Base-by-base conservation (phyloP, 1,284 basidiomycete genomes). In the Meripilus lineatus region DNA sequence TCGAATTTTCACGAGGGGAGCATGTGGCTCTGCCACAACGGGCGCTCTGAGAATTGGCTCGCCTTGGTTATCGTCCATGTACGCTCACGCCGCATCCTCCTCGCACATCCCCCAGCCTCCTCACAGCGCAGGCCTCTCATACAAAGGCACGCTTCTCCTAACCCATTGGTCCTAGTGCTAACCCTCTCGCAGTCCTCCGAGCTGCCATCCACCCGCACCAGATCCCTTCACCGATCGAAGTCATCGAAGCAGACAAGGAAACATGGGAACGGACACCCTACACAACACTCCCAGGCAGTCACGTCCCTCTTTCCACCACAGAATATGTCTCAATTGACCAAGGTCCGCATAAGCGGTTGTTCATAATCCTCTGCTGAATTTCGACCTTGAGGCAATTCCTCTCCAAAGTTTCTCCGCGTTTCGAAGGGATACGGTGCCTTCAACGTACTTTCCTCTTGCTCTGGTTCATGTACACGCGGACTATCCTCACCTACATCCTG, bases 291-390 rank as follows among this genome's bases (percentile, higher is more conserved):
- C 87, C 87, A 0, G 89, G 84, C 32, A 75, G 74, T 32, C 81
- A 84, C 53, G 81, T 83, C 0, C 96, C 96, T 0, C 71, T 93
- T 14, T 86, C 87, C 17, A 93, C 88, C 6, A 90, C 93, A 1
- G 89, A 96, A 58, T 96, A 82, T 59, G 72, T 86, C 38, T 84
- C 92, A 14, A 76, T 98, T 48, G 96, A 99, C 67, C 93, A 99
- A 75, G 93, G 93, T 87, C 47, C 49, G 72, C 55, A 1, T 42
- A 39, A n/a, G n/a, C n/a, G n/a, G n/a, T n/a, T n/a, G n/a, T n/a
- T n/a, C n/a, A n/a, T n/a, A n/a, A n/a, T n/a, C n/a, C n/a, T n/a
- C n/a, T n/a, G n/a, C n/a, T n/a, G n/a, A n/a, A n/a, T n/a, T n/a
- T n/a, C n/a, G n/a, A n/a, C n/a, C n/a, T n/a, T n/a, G n/a, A n/a